phyloP scores from a whole-genome alignment of 371 early-diverging fungal species.

The Capniomyces stellatus region DNA sequence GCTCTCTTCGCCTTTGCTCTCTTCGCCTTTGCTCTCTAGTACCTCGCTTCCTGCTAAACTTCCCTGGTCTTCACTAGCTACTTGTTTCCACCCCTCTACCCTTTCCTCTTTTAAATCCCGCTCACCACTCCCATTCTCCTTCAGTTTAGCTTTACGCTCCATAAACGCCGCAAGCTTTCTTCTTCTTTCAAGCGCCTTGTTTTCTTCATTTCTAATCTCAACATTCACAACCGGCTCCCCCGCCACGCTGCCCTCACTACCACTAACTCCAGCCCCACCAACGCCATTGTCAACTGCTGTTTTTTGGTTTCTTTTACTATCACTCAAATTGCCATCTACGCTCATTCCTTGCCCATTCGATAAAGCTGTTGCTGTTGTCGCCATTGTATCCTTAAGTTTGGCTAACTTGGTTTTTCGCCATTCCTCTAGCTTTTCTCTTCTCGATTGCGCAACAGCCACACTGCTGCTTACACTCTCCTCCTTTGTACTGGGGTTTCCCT shows the following conservation, averaged over 20 bases:
- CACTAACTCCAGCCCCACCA: background rate
- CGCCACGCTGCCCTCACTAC: background rate
- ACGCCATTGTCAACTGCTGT: background rate
- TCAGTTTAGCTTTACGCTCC: background rate
- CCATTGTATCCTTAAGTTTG: too few relatives aligned
- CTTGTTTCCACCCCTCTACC: background rate
- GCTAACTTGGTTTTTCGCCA: background rate
- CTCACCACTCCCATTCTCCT: background rate
- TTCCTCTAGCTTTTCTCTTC: background rate
- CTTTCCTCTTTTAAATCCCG: background rate
- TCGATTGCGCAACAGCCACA: too few relatives aligned
- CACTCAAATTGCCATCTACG: too few relatives aligned
- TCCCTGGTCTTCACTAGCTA: background rate
- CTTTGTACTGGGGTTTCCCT: too few relatives aligned
- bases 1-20: background rate
- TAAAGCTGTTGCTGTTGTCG: too few relatives aligned
- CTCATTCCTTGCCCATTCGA: too few relatives aligned
- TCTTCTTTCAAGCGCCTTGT: background rate
- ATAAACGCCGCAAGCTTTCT: background rate
- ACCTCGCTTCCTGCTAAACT: background rate
- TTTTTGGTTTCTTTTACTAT: conserved; percentile 1
- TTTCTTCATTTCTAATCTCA: too few relatives aligned
- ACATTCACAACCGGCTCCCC: too few relatives aligned
- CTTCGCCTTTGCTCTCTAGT: background rate
- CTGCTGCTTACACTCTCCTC: background rate